Evolutionary conservation across 257 asterid species (phyloP).

Genomic region (Solanum pinnatisectum): DNA sequence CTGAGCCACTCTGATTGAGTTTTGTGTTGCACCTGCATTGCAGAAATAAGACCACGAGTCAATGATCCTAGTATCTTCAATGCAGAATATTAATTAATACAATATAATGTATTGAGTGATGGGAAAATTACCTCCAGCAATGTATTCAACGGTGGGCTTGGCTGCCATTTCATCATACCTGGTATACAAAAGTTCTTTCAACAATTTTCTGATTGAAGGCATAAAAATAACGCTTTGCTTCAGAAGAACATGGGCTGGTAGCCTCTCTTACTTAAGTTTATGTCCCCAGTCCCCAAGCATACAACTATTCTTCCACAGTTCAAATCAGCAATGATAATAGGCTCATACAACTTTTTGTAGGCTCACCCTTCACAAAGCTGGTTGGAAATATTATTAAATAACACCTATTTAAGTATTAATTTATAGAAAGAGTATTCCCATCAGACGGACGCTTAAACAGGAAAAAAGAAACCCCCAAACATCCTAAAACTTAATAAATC

Average conservation of each 20-base stretch:
- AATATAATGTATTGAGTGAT: not conserved
- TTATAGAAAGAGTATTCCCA: not conserved
- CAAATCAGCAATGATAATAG: not conserved
- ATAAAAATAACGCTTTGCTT: not conserved
- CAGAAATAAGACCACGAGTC: not conserved
- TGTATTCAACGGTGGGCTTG: slow-evolving; percentile 72
- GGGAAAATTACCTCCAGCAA: slow-evolving; percentile 79
- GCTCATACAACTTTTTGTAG: not conserved
- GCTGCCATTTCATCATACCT: slow-evolving; percentile 93
- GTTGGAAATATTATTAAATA: not conserved
- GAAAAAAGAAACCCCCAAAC: not conserved
- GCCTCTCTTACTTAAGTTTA: not conserved
- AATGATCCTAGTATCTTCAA: not conserved
- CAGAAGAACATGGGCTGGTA: not conserved
- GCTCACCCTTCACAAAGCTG: not conserved
- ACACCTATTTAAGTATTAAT: not conserved
- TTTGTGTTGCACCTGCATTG: slow-evolving; percentile 85
- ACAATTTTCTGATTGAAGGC: not conserved
- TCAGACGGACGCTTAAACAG: not conserved
- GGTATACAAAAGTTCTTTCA: not conserved
- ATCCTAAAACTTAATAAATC: not conserved
- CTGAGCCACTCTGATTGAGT: slow-evolving; percentile 95
- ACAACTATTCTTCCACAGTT: not conserved
- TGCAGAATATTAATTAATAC: not conserved
- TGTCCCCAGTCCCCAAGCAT: not conserved